Conservation (phyloP, 805 yeast species). For the Candida andamanensis region DNA sequence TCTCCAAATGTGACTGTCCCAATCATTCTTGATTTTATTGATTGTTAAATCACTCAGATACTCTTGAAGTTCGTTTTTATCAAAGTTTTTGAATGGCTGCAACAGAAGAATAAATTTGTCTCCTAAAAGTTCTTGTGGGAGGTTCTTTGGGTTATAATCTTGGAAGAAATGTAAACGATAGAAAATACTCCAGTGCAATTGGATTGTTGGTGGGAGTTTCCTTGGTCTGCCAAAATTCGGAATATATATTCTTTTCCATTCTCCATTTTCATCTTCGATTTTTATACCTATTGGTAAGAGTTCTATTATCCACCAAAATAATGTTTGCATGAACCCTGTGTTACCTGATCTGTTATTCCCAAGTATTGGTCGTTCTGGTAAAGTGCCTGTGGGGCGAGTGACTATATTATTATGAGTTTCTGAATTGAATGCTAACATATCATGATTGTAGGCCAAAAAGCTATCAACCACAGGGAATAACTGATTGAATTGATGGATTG, state of each 20-base stretch:
- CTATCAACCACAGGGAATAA: constrained; percentile 37
- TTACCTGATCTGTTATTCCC: constrained; percentile 4
- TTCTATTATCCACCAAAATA: constrained; percentile 62
- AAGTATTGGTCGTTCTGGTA: constrained; percentile 3
- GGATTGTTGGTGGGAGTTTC: constrained; percentile 42
- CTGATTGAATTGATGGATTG: constrained; percentile 36
- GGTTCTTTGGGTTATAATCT: constrained; percentile 39
- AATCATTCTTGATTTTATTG: constrained; percentile 11
- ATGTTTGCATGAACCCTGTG: constrained; percentile 15
- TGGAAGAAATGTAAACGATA: constrained; percentile 47
- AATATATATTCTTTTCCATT: constrained; percentile 44
- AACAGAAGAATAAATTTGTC: constrained; percentile 17
- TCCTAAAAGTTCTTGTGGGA: constrained; percentile 18
- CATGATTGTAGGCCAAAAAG: constrained; percentile 49
- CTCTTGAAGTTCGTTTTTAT: constrained; percentile 7
- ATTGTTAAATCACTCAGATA: constrained; percentile 12
- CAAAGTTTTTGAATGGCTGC: constrained; percentile 4
- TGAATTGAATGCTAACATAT: constrained; percentile 28
- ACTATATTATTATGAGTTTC: neutral
- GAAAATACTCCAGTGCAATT: constrained; percentile 59
- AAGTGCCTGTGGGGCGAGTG: neutral
- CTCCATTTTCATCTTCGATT: constrained; percentile 41
- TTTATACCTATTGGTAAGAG: constrained; percentile 54
- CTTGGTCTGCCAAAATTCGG: constrained; percentile 58
- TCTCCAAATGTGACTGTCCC: constrained; percentile 22